Evolutionary conservation across 1,139 yeast genomes (phyloP).

Genomic region (Diutina pseudorugosa): DNA sequence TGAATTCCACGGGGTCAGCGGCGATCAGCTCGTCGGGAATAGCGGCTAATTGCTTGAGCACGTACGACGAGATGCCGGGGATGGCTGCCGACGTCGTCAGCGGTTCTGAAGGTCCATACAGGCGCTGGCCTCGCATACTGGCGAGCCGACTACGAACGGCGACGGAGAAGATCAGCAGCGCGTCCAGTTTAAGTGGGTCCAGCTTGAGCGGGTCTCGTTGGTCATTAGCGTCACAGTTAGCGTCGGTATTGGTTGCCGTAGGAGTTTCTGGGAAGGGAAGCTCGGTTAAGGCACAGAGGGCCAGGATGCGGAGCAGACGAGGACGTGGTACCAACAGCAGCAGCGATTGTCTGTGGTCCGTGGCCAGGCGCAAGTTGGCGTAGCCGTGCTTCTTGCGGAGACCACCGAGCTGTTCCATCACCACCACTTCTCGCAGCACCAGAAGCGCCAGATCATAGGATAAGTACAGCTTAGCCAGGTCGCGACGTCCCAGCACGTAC

Average conservation of each 20-base stretch:
- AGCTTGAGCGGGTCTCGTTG: no score
- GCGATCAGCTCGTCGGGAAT: slow-evolving; percentile 67
- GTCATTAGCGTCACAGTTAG: no score
- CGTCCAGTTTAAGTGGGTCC: background rate
- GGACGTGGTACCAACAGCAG: background rate
- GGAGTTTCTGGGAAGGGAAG: slow-evolving; percentile 20
- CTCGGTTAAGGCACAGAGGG: slow-evolving; percentile 29
- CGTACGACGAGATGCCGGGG: slow-evolving; percentile 53
- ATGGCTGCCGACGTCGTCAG: slow-evolving; percentile 26
- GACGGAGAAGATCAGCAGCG: background rate
- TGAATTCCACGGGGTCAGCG: slow-evolving; percentile 53
- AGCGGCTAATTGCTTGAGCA: slow-evolving; percentile 61
- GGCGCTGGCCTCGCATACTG: background rate
- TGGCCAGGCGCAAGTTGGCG: slow-evolving; percentile 19
- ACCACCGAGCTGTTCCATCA: slow-evolving; percentile 11
- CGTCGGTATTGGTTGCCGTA: background rate
- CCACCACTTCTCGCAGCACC: slow-evolving; percentile 12
- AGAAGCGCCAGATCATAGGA: slow-evolving; percentile 48
- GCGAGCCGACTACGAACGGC: background rate
- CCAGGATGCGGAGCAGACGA: slow-evolving; percentile 19
- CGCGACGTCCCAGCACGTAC: slow-evolving; percentile 10
- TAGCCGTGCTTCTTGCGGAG: slow-evolving; percentile 28
- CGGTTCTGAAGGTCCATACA: background rate
- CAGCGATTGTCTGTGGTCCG: background rate
- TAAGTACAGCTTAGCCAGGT: slow-evolving; percentile 37